phyloP scores from a whole-genome alignment of 1,284 basidiomycete genomes.

The Cryptococcus sp. region DNA sequence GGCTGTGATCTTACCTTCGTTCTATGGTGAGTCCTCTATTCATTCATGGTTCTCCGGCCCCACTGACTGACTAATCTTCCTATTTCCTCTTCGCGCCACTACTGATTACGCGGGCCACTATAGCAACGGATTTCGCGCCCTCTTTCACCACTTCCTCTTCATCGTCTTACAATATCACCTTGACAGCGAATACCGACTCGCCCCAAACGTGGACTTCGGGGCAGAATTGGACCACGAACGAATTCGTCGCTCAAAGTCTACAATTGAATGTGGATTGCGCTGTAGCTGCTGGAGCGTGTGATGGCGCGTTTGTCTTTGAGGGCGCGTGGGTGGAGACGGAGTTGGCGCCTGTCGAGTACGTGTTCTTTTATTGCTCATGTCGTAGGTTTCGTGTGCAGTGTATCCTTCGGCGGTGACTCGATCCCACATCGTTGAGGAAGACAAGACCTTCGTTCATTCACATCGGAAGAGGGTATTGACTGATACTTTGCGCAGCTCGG shows the following conservation, averaged over 20 bases:
- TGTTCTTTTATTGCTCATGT: neutral
- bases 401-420: too few relatives aligned
- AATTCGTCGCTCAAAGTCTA: constrained; percentile 20
- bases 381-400: constrained; percentile 1
- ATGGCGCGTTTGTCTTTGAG: constrained; percentile 9
- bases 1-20: constrained; percentile 21
- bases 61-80: neutral
- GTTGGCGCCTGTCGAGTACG: constrained; percentile 14
- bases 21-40: constrained; percentile 17
- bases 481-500: constrained; percentile 2
- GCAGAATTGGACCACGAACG: constrained; percentile 12
- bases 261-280: constrained; percentile 12
- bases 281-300: constrained; percentile 15
- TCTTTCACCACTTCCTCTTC: constrained; percentile 23
- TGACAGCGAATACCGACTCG: constrained; percentile 3
- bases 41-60: neutral
- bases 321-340: constrained; percentile 21
- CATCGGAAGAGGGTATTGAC: too few relatives aligned
- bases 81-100: neutral
- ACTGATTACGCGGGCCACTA: neutral
- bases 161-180: constrained; percentile 12
- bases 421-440: too few relatives aligned
- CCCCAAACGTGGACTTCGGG: constrained; percentile 17
- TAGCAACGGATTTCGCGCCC: constrained; percentile 14
- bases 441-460: neutral